A percentile compares a stretch with the other conserved stretches of the same genome.
phyloP scores from a whole-genome alignment of 1,284 basidiomycete genomes.

The Stygiomarasmius scandens region DNA sequence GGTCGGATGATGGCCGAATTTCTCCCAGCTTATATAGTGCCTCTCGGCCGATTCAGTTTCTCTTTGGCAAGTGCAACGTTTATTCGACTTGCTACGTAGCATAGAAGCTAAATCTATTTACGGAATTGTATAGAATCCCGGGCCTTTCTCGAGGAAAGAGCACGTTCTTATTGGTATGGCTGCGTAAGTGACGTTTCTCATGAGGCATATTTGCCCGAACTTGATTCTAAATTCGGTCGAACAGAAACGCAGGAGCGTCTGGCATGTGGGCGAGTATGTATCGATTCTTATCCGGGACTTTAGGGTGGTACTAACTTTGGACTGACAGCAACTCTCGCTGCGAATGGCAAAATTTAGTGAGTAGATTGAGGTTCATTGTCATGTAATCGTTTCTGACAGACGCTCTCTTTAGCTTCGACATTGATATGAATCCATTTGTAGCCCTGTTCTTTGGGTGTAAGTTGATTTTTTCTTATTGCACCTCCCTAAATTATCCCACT shows the following conservation, averaged over 20 bases:
- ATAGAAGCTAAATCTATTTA: not conserved
- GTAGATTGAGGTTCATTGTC: not conserved
- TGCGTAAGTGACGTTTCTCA: not conserved
- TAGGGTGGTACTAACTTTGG: not conserved
- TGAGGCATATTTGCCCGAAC: no score
- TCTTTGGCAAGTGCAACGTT: conserved; percentile 2
- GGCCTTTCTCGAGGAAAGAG: not conserved
- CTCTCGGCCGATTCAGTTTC: conserved; percentile 5
- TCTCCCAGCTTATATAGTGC: conserved; percentile 1
- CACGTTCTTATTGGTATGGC: conserved; percentile 7
- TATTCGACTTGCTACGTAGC: not conserved
- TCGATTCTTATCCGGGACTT: not conserved
- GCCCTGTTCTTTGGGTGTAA: conserved; percentile 11
- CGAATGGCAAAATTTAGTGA: conserved; percentile 14
- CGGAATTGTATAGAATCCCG: not conserved
- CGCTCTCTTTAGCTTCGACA: conserved; percentile 5
- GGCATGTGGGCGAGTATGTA: conserved; percentile 10
- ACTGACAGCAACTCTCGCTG: conserved; percentile 3
- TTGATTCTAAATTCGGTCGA: not conserved
- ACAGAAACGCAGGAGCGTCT: conserved; percentile 8
- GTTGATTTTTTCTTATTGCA: not conserved
- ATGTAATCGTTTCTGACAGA: not conserved
- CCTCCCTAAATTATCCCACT: no score
- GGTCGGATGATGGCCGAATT: conserved; percentile 1
- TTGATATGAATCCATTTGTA: conserved; percentile 12